These are phyloP conservation scores for button mushroom (Agaricus bisporus) DNA, from an alignment of 768 basidiomycete species.

Conservation along the genomic window DNA sequence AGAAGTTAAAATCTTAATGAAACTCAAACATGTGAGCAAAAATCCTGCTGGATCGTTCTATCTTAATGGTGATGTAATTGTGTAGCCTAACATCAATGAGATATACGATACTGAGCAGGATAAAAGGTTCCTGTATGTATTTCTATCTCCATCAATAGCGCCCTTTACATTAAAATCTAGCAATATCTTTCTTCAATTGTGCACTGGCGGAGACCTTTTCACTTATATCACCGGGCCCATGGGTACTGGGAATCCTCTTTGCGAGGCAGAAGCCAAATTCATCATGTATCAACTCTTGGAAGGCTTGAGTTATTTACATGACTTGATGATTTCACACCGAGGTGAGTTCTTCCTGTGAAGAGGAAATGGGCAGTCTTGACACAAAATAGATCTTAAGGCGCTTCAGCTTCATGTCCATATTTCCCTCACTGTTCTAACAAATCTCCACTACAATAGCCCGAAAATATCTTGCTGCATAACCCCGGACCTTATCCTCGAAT, in stretches of 20 bases:
- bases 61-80: neutral
- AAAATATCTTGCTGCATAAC: constrained; percentile 72
- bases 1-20: constrained; percentile 69
- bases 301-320: constrained; percentile 66
- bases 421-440: neutral
- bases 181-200: constrained; percentile 81
- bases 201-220: constrained; percentile 85
- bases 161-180: constrained; percentile 24
- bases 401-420: neutral
- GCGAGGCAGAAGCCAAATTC: constrained; percentile 80
- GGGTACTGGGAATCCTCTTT: constrained; percentile 43
- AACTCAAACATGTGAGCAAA: constrained; percentile 58
- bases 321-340: constrained; percentile 69
- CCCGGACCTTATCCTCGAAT: constrained; percentile 86
- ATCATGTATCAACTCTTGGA: constrained; percentile 76
- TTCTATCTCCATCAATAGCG: neutral
- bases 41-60: too few species aligned
- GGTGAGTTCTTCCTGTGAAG: constrained; percentile 34
- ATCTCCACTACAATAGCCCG: constrained; percentile 44
- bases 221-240: constrained; percentile 69
- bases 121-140: constrained; percentile 49
- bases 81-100: constrained; percentile 75
- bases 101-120: constrained; percentile 66
- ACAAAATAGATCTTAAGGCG: constrained; percentile 57
- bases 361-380: neutral